Conservation (phyloP, 2,329 filamentous ascomycete genomes). For the Colletotrichum paranaense region DNA sequence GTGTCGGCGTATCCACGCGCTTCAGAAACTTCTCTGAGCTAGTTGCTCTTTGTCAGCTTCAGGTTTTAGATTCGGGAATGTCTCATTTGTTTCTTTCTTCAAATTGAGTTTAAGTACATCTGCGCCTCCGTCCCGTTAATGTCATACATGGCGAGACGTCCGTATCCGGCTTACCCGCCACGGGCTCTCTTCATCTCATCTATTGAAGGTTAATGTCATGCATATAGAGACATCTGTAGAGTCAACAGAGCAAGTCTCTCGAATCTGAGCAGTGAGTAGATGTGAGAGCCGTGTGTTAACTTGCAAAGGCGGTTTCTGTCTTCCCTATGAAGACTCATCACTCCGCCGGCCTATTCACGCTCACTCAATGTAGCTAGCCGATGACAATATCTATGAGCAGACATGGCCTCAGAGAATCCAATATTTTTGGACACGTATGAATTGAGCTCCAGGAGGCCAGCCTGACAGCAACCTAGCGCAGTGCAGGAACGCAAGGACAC, state of each 20-base stretch:
- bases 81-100: neutral
- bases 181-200: slow-evolving; percentile 9
- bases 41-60: neutral
- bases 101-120: neutral
- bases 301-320: too few relatives aligned
- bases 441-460: too few relatives aligned
- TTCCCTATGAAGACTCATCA: too few relatives aligned
- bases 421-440: too few relatives aligned
- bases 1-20: neutral
- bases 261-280: neutral
- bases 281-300: too few relatives aligned
- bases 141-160: neutral
- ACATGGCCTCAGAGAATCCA: too few relatives aligned
- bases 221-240: neutral
- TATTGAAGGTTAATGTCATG: neutral
- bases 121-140: too few relatives aligned
- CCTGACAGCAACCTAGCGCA: neutral
- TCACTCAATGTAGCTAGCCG: neutral
- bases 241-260: neutral
- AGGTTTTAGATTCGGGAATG: neutral
- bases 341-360: neutral
- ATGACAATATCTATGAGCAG: neutral
- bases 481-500: neutral
- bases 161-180: neutral
- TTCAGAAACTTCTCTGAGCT: neutral